Percentiles rank a stretch among this genome's conserved stretches.
phyloP scores from a whole-genome alignment of 1,139 yeast genomes.

The Geotrichum citri-aurantii region DNA sequence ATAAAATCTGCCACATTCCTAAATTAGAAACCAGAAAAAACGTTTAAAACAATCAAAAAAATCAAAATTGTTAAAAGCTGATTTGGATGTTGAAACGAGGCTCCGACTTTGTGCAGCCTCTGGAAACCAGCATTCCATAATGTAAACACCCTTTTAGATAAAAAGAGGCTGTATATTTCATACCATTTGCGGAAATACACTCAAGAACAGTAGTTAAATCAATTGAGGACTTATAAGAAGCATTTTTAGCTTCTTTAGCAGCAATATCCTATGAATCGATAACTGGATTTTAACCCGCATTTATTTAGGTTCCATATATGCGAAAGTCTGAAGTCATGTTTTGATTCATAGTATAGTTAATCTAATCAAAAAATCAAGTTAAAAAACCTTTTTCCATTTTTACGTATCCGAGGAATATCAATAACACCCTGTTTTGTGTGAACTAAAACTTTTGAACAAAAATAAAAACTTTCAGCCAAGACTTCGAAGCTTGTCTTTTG shows the following conservation, averaged over 20 bases:
- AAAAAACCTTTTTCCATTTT: not conserved
- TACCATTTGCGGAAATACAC: not conserved
- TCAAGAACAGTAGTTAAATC: not conserved
- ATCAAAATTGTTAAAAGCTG: constrained; percentile 47
- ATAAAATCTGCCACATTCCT: constrained; percentile 50
- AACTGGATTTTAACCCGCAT: not conserved
- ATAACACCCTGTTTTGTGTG: not conserved
- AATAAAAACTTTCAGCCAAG: not conserved
- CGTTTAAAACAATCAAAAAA: constrained; percentile 53
- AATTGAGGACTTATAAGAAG: not conserved
- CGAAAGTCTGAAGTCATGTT: not conserved
- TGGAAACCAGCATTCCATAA: constrained; percentile 6
- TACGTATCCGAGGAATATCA: not conserved
- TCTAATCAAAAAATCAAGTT: not conserved
- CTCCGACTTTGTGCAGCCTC: constrained; percentile 40
- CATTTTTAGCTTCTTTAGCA: not conserved
- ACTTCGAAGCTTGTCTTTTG: not conserved
- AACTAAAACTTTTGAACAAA: not conserved
- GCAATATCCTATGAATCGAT: not conserved
- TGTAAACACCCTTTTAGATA: constrained; percentile 1
- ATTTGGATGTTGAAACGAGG: constrained; percentile 44
- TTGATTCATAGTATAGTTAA: not conserved
- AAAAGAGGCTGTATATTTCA: not conserved
- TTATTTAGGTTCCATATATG: not conserved
- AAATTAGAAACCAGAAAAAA: constrained; percentile 48